Conservation (phyloP, 78 protist genomes). For the Planoprotostelium fungivorum region DNA sequence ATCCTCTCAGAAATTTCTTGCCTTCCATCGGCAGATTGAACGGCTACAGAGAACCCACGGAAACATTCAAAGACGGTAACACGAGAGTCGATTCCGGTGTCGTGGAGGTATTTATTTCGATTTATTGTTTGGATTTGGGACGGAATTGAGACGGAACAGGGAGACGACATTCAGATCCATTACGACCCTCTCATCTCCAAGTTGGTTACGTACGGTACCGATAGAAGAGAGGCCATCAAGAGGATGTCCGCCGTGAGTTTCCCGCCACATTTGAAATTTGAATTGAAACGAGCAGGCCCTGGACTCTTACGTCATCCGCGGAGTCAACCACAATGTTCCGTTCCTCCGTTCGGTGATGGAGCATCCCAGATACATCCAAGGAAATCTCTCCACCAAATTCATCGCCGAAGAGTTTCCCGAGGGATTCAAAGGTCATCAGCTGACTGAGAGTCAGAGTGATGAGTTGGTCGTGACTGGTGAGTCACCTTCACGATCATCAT, state of each 20-base stretch:
- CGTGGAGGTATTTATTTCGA: background rate
- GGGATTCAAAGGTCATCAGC: conserved; percentile 78
- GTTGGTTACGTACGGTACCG: conserved; percentile 83
- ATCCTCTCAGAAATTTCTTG: conserved; percentile 79
- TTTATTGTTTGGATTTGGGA: conserved; percentile 12
- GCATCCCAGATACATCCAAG: conserved; percentile 72
- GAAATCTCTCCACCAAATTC: conserved; percentile 82
- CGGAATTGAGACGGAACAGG: conserved; percentile 78
- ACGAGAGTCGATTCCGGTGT: background rate
- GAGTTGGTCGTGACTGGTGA: conserved; percentile 20
- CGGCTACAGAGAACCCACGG: conserved; percentile 66
- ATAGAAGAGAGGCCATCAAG: conserved; percentile 28
- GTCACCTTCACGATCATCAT: background rate
- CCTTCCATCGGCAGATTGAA: conserved; percentile 83
- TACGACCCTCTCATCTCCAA: conserved; percentile 98
- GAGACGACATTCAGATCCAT: conserved; percentile 90
- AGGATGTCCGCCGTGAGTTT: background rate
- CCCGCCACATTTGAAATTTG: background rate
- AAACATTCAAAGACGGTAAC: conserved; percentile 2
- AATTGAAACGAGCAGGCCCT: conserved; percentile 53
- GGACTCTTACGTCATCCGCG: conserved; percentile 83
- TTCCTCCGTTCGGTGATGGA: conserved; percentile 80
- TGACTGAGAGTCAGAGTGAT: conserved; percentile 37
- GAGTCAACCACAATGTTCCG: conserved; percentile 87
- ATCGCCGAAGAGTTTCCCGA: conserved; percentile 82